Conservation (phyloP, 208 protist genomes). For the Trypanosoma scelopori region DNA sequence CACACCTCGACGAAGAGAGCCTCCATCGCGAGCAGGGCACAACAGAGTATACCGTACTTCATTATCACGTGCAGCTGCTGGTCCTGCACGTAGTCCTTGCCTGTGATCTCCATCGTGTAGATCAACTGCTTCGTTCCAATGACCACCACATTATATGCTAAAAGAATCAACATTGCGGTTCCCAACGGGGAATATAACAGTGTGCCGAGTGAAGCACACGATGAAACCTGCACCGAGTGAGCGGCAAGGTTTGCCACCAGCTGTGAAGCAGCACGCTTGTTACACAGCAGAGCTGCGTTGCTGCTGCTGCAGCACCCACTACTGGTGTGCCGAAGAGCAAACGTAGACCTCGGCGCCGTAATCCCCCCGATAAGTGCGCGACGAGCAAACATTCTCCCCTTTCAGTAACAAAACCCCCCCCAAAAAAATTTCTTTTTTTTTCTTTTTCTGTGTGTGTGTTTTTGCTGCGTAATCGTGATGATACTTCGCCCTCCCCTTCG, state of each 20-base stretch:
- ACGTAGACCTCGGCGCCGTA: not conserved
- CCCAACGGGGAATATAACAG: conserved; percentile 80
- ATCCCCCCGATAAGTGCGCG: not conserved
- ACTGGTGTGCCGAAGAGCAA: not conserved
- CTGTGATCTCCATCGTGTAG: conserved; percentile 86
- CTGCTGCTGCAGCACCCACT: not conserved
- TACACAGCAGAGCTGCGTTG: not conserved
- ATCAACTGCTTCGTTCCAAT: conserved; percentile 79
- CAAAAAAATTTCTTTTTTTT: not conserved
- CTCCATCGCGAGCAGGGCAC: conserved; percentile 82
- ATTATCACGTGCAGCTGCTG: conserved; percentile 82
- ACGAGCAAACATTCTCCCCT: conserved; percentile 15
- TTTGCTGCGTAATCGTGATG: not conserved
- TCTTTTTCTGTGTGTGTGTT: not conserved
- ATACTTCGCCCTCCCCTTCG: no score
- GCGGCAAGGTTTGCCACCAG: conserved; percentile 55
- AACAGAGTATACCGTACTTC: conserved; percentile 81
- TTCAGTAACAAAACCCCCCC: no score
- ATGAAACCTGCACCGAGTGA: conserved; percentile 55
- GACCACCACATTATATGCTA: conserved; percentile 88
- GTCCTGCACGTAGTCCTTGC: conserved; percentile 91
- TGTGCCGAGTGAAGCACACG: conserved; percentile 62
- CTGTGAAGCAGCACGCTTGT: conserved; percentile 10
- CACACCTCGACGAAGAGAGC: conserved; percentile 87
- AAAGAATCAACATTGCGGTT: conserved; percentile 66